Conservation (phyloP, 2,329 filamentous ascomycete species). For the Stagonosporopsis tanaceti region DNA sequence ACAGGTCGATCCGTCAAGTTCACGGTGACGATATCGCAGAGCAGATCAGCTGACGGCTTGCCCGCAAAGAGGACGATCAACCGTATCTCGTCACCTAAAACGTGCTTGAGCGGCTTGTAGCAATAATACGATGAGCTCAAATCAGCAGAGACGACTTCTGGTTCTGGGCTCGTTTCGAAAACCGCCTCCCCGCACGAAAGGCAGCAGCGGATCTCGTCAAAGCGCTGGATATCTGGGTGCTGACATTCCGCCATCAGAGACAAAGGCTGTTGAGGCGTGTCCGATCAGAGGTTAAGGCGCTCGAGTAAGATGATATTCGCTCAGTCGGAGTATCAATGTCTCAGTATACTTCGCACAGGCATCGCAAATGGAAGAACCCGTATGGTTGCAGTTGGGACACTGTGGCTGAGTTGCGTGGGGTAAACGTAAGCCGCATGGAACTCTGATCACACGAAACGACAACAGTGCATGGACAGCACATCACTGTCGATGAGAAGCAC, state of each 20-base stretch:
- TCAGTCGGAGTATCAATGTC: no score
- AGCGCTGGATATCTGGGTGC: constrained; percentile 11
- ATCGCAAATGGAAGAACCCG: no score
- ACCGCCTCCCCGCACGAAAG: constrained; percentile 13
- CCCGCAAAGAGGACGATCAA: constrained; percentile 22
- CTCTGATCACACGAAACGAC: no score
- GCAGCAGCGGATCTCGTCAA: constrained; percentile 10
- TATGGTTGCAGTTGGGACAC: no score
- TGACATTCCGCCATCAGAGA: constrained; percentile 8
- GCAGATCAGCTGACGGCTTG: constrained; percentile 3
- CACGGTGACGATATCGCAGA: constrained; percentile 22
- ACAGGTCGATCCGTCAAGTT: constrained; percentile 24
- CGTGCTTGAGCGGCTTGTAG: neutral
- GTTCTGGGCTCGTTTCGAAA: neutral
- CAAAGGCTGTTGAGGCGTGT: no score
- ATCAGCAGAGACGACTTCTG: neutral
- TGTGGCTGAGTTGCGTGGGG: no score
- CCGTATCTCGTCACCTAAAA: constrained; percentile 23
- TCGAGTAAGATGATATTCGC: no score
- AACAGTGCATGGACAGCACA: no score
- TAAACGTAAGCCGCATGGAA: no score
- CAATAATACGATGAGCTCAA: neutral
- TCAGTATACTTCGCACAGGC: no score
- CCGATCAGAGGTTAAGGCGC: no score
- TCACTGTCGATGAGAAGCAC: no score